Evolutionary conservation across 306 rosid species (phyloP).

Genomic region (Vicia faba): DNA sequence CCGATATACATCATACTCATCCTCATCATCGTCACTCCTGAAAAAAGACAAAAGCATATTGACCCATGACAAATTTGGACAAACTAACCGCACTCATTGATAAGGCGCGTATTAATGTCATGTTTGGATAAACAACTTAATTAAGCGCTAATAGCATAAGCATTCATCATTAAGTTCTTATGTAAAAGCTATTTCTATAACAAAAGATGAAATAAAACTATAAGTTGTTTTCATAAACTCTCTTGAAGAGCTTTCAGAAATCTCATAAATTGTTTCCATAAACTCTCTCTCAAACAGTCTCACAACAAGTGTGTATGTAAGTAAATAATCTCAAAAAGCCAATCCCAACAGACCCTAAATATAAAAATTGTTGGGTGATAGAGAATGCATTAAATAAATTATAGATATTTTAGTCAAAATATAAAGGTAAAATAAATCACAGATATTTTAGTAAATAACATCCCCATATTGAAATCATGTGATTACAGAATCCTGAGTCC

Average conservation of each 20-base stretch:
- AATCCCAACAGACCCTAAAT: background rate
- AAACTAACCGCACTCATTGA: slow-evolving; percentile 20
- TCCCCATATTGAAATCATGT: slow-evolving; percentile 21
- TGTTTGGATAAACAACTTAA: background rate
- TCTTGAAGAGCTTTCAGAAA: background rate
- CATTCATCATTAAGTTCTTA: background rate
- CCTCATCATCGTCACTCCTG: slow-evolving; percentile 79
- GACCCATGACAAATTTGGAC: slow-evolving; percentile 35
- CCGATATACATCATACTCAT: slow-evolving; percentile 59
- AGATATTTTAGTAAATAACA: slow-evolving; percentile 18
- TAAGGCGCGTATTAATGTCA: background rate
- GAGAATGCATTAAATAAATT: slow-evolving; percentile 17
- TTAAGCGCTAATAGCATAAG: background rate
- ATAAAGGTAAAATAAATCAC: background rate
- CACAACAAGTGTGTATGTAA: background rate
- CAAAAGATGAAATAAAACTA: background rate
- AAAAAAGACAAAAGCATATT: slow-evolving; percentile 41
- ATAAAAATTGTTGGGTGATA: slow-evolving; percentile 7
- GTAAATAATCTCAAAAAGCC: background rate
- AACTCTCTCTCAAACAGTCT: background rate
- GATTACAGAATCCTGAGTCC: slow-evolving; percentile 10
- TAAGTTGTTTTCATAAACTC: background rate
- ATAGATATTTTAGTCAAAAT: slow-evolving; percentile 8
- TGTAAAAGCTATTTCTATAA: background rate
- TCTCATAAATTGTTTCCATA: background rate